Percentiles rank a stretch among this genome's conserved stretches.
These are phyloP conservation scores for Botryobasidium botryosum DNA, from an alignment of 768 basidiomycete species.

Conservation along the genomic window DNA sequence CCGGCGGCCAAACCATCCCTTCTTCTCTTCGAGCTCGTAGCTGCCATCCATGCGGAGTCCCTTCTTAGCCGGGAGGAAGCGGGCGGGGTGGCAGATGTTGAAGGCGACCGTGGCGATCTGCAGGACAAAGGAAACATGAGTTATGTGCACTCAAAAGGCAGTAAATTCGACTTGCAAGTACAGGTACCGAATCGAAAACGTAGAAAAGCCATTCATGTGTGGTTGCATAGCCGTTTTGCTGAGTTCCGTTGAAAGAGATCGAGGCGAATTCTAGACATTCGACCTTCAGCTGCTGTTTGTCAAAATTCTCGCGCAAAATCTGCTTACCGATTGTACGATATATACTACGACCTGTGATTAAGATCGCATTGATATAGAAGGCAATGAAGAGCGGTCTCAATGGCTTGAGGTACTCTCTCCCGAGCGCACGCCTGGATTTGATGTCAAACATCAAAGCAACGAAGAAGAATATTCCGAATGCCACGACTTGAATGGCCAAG, in stretches of 20 bases:
- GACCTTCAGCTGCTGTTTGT: too few species aligned
- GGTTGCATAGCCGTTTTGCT: slow-evolving; percentile 3
- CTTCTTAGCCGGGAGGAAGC: slow-evolving; percentile 8
- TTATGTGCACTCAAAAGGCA: too few species aligned
- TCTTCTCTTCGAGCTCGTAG: too few species aligned
- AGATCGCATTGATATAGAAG: slow-evolving; percentile 1
- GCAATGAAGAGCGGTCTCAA: slow-evolving; percentile 5
- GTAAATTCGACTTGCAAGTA: not conserved
- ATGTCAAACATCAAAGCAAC: slow-evolving; percentile 4
- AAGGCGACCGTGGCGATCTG: slow-evolving; percentile 4
- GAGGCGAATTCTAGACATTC: slow-evolving; percentile 5
- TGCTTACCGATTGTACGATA: slow-evolving; percentile 5
- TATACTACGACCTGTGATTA: slow-evolving; percentile 4
- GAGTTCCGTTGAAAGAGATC: slow-evolving; percentile 1
- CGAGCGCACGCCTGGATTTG: not conserved
- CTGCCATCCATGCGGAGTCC: slow-evolving; percentile 11
- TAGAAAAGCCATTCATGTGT: slow-evolving; percentile 8
- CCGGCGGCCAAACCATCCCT: too few species aligned
- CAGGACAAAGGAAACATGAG: not conserved
- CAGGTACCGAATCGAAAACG: slow-evolving; percentile 5
- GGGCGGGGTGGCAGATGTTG: slow-evolving; percentile 4
- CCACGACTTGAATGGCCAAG: slow-evolving; percentile 4
- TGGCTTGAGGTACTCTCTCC: not conserved
- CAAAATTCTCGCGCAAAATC: not conserved
- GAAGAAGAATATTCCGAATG: slow-evolving; percentile 4